Conservation (phyloP, 495 filamentous ascomycete genomes). For the Aspergillus haitiensis region DNA sequence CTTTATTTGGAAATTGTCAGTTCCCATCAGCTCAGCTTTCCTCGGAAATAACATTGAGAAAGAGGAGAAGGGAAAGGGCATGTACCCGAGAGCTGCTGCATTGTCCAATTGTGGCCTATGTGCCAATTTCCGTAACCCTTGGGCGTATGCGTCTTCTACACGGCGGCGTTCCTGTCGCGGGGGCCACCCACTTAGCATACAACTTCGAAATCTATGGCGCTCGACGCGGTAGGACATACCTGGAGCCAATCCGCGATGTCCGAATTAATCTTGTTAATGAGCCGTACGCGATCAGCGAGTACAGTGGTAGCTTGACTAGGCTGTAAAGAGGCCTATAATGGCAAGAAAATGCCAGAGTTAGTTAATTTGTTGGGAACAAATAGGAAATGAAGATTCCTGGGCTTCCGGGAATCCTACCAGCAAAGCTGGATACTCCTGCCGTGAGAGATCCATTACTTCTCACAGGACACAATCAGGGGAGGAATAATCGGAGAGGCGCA, state of each 20-base stretch:
- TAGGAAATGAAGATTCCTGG: constrained; percentile 8
- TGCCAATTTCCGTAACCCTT: constrained; percentile 77
- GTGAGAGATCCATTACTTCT: constrained; percentile 71
- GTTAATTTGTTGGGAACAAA: not conserved
- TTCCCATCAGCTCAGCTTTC: not conserved
- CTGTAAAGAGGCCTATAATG: constrained; percentile 70
- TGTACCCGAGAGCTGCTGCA: constrained; percentile 81
- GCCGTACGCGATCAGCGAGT: constrained; percentile 82
- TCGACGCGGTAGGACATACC: constrained; percentile 53
- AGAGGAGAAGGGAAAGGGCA: constrained; percentile 1
- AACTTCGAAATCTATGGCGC: not conserved
- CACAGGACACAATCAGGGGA: constrained; percentile 28
- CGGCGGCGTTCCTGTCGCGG: constrained; percentile 77
- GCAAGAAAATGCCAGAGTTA: constrained; percentile 16
- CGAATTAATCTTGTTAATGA: constrained; percentile 80
- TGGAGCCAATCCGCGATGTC: constrained; percentile 97
- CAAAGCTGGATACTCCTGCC: constrained; percentile 93
- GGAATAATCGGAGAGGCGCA: constrained; percentile 35
- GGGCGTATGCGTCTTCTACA: constrained; percentile 88
- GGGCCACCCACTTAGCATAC: not conserved
- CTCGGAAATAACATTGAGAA: not conserved
- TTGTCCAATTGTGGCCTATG: constrained; percentile 67
- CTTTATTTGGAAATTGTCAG: constrained; percentile 42
- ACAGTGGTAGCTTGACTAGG: constrained; percentile 82
- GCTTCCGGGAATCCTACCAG: constrained; percentile 63